A percentile compares a stretch with the other conserved stretches of the same genome.
Evolutionary conservation across 441 rosid genomes (phyloP).

Genomic region (Syzygium malaccense): DNA sequence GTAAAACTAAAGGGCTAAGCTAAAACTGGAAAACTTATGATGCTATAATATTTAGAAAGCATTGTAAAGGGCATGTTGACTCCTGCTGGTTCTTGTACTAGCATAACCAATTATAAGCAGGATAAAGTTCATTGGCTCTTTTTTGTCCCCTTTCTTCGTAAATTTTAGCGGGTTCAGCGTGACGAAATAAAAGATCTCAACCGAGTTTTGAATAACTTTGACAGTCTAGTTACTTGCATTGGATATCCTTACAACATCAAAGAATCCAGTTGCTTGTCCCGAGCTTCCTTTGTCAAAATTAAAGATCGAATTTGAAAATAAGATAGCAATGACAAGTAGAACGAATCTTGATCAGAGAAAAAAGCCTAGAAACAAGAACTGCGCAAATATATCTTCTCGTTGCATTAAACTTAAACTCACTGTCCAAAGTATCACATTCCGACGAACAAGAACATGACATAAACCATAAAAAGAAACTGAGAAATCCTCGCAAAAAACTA

Average conservation of each 20-base stretch:
- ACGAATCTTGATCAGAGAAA: neutral
- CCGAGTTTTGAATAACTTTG: neutral
- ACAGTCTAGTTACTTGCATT: neutral
- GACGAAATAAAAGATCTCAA: neutral
- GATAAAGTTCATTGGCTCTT: neutral
- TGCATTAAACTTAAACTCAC: neutral
- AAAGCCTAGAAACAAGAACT: neutral
- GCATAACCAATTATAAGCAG: neutral
- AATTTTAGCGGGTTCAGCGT: neutral
- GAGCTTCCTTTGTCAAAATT: neutral
- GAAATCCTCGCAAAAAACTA: neutral
- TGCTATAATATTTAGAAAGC: neutral
- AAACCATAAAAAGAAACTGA: neutral
- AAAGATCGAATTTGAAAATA: neutral
- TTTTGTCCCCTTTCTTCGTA: neutral
- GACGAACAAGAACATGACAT: neutral
- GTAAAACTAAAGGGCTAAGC: slow-evolving; percentile 21
- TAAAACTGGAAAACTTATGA: neutral
- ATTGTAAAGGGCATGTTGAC: neutral
- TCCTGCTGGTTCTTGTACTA: neutral
- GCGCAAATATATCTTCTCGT: neutral
- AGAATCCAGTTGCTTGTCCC: neutral
- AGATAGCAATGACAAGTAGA: neutral
- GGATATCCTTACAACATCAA: neutral
- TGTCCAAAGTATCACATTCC: neutral